These are phyloP conservation scores for Pseudoturritis turrita DNA, from an alignment of 345 rosid genomes.

Conservation along the genomic window DNA sequence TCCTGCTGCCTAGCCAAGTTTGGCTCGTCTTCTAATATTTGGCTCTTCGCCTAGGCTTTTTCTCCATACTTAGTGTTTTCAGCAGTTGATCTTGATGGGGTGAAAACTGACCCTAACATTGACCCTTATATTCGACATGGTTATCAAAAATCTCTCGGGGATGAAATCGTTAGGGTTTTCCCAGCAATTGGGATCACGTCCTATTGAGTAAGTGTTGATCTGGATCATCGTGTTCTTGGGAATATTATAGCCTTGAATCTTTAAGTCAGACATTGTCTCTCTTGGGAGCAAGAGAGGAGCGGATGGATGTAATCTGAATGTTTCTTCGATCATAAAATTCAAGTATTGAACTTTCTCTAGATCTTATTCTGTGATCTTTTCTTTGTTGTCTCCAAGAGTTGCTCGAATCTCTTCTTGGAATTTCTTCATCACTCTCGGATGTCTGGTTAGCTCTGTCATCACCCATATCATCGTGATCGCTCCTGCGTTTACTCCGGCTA, in stretches of 20 bases:
- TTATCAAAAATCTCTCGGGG: conserved; percentile 44
- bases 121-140: conserved; percentile 43
- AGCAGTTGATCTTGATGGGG: no score
- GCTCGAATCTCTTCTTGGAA: conserved; percentile 48
- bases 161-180: conserved; percentile 35
- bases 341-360: conserved; percentile 35
- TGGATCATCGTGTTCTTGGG: conserved; percentile 33
- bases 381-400: conserved; percentile 25
- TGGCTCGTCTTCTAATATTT: no score
- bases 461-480: conserved; percentile 49
- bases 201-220: conserved; percentile 46
- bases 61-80: no score
- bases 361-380: conserved; percentile 29
- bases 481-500: conserved; percentile 46
- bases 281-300: conserved; percentile 44
- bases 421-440: conserved; percentile 50
- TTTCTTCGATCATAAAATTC: conserved; percentile 46
- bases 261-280: conserved; percentile 30
- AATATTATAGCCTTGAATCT: conserved; percentile 40
- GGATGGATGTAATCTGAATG: conserved; percentile 53
- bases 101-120: no score
- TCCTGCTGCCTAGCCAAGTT: no score
- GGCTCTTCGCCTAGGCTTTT: no score
- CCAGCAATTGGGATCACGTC: conserved; percentile 45
- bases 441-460: conserved; percentile 49